These are phyloP conservation scores for Pseudophaeomoniella oleicola DNA, from an alignment of 2,329 filamentous ascomycete species.

Conservation along the genomic window DNA sequence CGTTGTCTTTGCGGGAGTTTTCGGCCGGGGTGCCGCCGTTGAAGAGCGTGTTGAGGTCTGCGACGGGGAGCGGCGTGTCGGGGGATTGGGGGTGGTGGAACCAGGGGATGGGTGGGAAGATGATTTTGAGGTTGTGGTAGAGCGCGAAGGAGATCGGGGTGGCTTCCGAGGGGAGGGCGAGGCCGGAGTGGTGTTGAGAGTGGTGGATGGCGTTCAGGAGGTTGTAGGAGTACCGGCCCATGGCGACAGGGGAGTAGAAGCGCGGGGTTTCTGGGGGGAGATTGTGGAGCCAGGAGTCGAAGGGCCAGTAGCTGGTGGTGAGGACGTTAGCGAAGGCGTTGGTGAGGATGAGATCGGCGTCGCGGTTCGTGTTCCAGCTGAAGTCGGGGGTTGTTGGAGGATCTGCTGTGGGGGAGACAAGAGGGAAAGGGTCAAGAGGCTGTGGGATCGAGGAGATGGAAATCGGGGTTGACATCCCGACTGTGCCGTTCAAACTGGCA, in stretches of 20 bases:
- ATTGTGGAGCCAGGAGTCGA: conserved; percentile 48
- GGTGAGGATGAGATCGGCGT: conserved; percentile 60
- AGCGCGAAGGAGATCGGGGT: conserved; percentile 55
- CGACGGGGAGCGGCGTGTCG: conserved; percentile 26
- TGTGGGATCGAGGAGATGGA: conserved; percentile 10
- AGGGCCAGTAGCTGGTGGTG: conserved; percentile 53
- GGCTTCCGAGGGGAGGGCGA: conserved; percentile 63
- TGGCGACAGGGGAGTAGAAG: conserved; percentile 56
- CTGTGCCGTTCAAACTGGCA: conserved; percentile 35
- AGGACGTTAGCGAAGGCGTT: conserved; percentile 61
- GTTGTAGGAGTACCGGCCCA: conserved; percentile 55
- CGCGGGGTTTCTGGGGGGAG: conserved; percentile 46
- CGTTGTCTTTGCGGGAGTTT: conserved; percentile 2
- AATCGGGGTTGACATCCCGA: conserved; percentile 15
- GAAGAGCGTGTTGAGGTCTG: conserved; percentile 7
- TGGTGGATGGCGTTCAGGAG: conserved; percentile 33
- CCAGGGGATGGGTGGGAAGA: conserved; percentile 43
- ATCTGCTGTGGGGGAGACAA: conserved; percentile 9
- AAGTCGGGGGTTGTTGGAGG: conserved; percentile 11
- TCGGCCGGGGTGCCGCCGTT: conserved; percentile 11
- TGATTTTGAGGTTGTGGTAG: conserved; percentile 63
- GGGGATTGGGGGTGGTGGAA: conserved; percentile 15
- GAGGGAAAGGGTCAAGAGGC: conserved; percentile 13
- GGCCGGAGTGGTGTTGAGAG: conserved; percentile 45
- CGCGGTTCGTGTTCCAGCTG: conserved; percentile 28